These are phyloP conservation scores for Terfezia boudieri DNA, from an alignment of 495 filamentous ascomycete genomes.

Conservation along the genomic window DNA sequence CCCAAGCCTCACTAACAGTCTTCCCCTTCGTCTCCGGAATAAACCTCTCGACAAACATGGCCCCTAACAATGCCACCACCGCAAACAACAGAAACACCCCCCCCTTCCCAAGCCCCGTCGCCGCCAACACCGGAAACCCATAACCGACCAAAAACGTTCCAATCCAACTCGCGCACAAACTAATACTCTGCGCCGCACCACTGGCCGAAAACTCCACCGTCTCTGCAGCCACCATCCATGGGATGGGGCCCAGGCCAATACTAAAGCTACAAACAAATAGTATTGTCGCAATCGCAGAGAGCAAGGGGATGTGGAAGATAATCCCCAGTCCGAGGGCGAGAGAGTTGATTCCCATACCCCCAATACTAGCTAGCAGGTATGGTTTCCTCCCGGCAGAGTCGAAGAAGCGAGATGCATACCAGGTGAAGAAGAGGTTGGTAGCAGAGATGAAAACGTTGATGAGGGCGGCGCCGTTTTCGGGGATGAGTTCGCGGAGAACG, in stretches of 20 bases:
- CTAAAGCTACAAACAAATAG: constrained; percentile 77
- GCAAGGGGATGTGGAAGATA: constrained; percentile 36
- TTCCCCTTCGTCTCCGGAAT: neutral
- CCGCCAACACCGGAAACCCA: constrained; percentile 10
- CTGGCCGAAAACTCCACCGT: constrained; percentile 74
- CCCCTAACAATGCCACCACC: neutral
- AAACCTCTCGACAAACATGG: neutral
- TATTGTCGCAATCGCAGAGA: constrained; percentile 60
- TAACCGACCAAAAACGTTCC: constrained; percentile 59
- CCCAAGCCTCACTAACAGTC: neutral
- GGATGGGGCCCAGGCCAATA: constrained; percentile 77
- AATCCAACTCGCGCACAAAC: constrained; percentile 67
- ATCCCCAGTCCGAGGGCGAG: constrained; percentile 58
- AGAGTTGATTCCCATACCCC: constrained; percentile 59
- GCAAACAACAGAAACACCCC: constrained; percentile 5
- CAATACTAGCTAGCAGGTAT: constrained; percentile 56
- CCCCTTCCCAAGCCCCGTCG: constrained; percentile 4
- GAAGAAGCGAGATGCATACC: constrained; percentile 55
- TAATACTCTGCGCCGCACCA: constrained; percentile 68
- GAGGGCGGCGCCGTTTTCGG: constrained; percentile 44
- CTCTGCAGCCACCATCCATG: constrained; percentile 80
- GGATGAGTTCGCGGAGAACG: constrained; percentile 52
- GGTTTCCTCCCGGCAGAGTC: constrained; percentile 70
- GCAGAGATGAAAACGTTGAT: constrained; percentile 68
- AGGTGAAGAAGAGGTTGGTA: constrained; percentile 66